Conservation (phyloP, 345 rosid species). For the Erucastrum elatum region DNA sequence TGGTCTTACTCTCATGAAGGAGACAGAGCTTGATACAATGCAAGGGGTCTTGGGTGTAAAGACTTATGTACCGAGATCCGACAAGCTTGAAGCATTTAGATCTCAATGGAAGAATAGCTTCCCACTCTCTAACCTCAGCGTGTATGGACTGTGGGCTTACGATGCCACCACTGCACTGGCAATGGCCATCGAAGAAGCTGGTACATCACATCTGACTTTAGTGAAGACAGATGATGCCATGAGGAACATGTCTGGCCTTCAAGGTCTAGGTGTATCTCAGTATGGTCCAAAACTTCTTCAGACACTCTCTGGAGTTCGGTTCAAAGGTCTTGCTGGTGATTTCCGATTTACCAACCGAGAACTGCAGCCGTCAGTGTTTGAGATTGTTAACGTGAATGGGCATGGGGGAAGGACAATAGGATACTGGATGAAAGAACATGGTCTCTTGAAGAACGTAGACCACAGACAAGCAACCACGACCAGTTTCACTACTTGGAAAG, state of each 20-base stretch:
- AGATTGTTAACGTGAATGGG: constrained; percentile 49
- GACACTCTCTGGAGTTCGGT: constrained; percentile 36
- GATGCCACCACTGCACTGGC: background rate
- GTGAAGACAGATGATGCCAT: background rate
- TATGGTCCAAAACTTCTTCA: constrained; percentile 44
- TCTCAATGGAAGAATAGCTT: background rate
- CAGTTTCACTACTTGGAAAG: constrained; percentile 27
- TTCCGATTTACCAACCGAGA: constrained; percentile 39
- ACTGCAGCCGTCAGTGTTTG: constrained; percentile 35
- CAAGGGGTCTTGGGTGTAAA: background rate
- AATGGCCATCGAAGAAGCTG: background rate
- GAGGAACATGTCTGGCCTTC: constrained; percentile 37
- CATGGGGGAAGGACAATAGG: constrained; percentile 37
- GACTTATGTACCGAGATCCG: background rate
- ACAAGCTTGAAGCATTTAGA: background rate
- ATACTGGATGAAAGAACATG: constrained; percentile 44
- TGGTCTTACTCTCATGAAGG: background rate
- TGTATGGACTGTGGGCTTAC: background rate
- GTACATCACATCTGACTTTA: background rate
- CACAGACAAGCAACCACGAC: background rate
- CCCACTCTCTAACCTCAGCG: background rate
- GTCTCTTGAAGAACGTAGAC: constrained; percentile 26
- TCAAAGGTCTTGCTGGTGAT: constrained; percentile 48
- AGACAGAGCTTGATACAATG: background rate
- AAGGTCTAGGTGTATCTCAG: constrained; percentile 39